Percentiles rank a stretch among this genome's conserved stretches.
Evolutionary conservation across 2,329 filamentous ascomycete genomes (phyloP).

Genomic region (Claviceps africana): DNA sequence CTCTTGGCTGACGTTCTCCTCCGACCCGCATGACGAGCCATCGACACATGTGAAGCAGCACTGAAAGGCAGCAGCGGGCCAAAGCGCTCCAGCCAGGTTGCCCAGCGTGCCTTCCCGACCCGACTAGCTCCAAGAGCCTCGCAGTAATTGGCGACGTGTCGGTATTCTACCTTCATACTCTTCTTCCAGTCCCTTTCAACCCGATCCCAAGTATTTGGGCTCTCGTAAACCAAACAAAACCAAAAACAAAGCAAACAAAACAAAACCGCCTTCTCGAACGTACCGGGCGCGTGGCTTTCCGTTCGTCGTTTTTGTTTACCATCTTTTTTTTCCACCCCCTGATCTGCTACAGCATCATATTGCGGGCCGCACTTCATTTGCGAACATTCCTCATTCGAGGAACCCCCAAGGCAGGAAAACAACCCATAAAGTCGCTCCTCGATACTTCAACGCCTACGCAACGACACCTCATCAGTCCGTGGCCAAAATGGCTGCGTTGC

Average conservation of each 20-base stretch:
- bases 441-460: background rate
- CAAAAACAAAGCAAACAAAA: too few relatives aligned
- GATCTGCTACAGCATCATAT: too few relatives aligned
- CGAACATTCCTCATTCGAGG: too few relatives aligned
- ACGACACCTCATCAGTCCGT: background rate
- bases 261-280: background rate
- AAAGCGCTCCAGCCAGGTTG: background rate
- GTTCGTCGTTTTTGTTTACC: too few relatives aligned
- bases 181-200: too few relatives aligned
- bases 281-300: too few relatives aligned
- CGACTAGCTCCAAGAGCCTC: background rate
- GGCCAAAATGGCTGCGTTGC: constrained; percentile 3
- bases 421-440: too few relatives aligned
- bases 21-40: background rate
- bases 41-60: background rate
- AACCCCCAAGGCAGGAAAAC: too few relatives aligned
- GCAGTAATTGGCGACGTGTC: background rate
- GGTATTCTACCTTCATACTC: background rate
- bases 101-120: background rate
- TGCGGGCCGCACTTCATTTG: too few relatives aligned
- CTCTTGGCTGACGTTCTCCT: too few relatives aligned
- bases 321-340: too few relatives aligned
- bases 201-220: background rate
- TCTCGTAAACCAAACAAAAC: background rate
- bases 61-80: background rate